Conservation (phyloP, 2,329 filamentous ascomycete species). For the Pleoardoris graminearum region DNA sequence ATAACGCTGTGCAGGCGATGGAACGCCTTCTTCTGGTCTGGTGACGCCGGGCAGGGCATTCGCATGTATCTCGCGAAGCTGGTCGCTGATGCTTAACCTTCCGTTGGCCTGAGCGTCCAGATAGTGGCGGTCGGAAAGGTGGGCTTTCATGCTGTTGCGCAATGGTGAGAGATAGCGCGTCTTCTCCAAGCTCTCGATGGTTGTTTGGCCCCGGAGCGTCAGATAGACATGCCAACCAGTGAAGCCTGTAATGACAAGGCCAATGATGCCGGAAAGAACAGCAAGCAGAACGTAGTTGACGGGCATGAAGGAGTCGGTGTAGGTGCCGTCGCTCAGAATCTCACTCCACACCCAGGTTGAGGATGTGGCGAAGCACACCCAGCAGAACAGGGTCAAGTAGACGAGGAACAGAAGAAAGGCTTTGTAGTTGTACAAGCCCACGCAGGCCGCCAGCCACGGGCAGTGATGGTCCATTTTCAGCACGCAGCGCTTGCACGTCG, state of each 20-base stretch:
- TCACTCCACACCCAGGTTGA: constrained; percentile 84
- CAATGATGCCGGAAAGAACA: constrained; percentile 88
- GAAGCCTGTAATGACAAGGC: constrained; percentile 84
- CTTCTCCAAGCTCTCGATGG: constrained; percentile 95
- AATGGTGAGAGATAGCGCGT: constrained; percentile 88
- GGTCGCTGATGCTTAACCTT: constrained; percentile 59
- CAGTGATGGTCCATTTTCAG: constrained; percentile 99
- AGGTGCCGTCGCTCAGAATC: constrained; percentile 70
- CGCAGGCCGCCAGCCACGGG: constrained; percentile 94
- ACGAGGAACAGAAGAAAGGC: constrained; percentile 89
- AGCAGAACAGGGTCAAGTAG: constrained; percentile 85
- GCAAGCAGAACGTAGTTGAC: constrained; percentile 89
- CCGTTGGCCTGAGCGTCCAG: constrained; percentile 48
- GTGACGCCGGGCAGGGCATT: constrained; percentile 81
- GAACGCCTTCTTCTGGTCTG: constrained; percentile 79
- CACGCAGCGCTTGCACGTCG: constrained; percentile 89
- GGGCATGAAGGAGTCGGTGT: constrained; percentile 77
- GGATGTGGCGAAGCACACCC: constrained; percentile 76
- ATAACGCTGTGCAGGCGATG: constrained; percentile 44
- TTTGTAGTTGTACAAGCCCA: constrained; percentile 94
- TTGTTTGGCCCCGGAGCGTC: constrained; percentile 79
- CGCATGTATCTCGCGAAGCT: constrained; percentile 78
- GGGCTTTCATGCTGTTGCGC: constrained; percentile 68
- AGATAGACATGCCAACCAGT: constrained; percentile 90
- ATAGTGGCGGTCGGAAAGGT: constrained; percentile 55